These are phyloP conservation scores for Nakataea oryzae DNA, from an alignment of 2,329 filamentous ascomycete species.

Conservation along the genomic window DNA sequence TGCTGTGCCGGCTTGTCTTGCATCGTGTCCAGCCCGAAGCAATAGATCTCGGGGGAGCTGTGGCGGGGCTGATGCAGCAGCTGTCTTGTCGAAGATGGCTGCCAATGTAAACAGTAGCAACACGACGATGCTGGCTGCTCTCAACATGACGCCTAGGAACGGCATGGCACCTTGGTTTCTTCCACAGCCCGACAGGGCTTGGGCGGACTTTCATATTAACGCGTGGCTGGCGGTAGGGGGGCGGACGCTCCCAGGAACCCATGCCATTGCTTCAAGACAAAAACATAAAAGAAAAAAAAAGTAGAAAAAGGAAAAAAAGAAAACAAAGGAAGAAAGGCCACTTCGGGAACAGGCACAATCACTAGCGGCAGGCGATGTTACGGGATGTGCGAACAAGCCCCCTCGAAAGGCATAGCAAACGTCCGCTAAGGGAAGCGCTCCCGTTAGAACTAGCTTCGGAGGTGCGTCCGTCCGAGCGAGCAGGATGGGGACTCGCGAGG, in stretches of 20 bases:
- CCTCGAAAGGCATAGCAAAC: not conserved
- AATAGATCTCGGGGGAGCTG: not conserved
- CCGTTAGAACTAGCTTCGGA: not conserved
- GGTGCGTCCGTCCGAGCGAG: not conserved
- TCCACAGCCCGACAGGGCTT: not conserved
- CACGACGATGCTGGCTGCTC: not conserved
- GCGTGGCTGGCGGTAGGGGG: not conserved
- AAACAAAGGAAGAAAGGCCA: not conserved
- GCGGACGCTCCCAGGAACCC: too few species aligned
- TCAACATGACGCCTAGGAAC: not conserved
- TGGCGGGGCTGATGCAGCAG: not conserved
- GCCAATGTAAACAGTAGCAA: not conserved
- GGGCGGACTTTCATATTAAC: not conserved
- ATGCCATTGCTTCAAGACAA: not conserved
- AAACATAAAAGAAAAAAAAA: too few species aligned
- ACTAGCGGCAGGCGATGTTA: not conserved
- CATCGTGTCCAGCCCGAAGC: not conserved
- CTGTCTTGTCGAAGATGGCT: not conserved
- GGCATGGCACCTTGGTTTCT: not conserved
- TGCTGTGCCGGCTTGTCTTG: not conserved
- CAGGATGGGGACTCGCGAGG: not conserved
- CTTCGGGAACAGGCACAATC: not conserved
- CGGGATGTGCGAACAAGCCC: not conserved
- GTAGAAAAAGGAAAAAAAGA: too few species aligned
- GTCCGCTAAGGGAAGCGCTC: not conserved